phyloP scores from a whole-genome alignment of 164 flowering plant genomes.

The Aristolochia contorta region DNA sequence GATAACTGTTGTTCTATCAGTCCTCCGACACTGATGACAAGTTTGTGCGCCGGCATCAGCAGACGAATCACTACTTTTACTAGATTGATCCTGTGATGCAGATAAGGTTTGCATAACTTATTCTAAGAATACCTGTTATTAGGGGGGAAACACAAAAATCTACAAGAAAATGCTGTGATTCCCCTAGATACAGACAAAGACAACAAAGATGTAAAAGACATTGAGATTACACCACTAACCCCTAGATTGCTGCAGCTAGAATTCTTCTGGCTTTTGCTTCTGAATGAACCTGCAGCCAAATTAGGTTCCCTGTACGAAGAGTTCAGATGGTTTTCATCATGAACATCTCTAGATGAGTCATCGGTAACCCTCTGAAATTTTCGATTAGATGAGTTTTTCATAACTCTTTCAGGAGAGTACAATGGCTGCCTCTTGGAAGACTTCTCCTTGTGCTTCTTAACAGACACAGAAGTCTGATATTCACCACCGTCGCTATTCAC shows the following conservation, averaged over 20 bases:
- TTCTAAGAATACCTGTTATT: too few relatives aligned
- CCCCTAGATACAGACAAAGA: background rate
- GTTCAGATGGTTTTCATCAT: slow-evolving; percentile 43
- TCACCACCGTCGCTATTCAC: slow-evolving; percentile 28
- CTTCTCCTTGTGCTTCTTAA: slow-evolving; percentile 48
- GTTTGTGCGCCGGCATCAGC: slow-evolving; percentile 59
- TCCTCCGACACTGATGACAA: slow-evolving; percentile 86
- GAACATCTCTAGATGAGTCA: slow-evolving; percentile 32
- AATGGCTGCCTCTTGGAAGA: slow-evolving; percentile 24
- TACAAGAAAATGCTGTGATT: too few relatives aligned
- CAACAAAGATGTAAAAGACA: background rate
- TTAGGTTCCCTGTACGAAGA: slow-evolving; percentile 30
- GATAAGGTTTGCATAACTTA: background rate
- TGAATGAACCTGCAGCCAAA: slow-evolving; percentile 39
- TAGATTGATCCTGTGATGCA: slow-evolving; percentile 32
- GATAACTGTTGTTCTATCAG: slow-evolving; percentile 38
- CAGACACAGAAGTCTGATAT: slow-evolving; percentile 18
- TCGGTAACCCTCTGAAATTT: slow-evolving; percentile 30
- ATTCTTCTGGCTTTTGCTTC: slow-evolving; percentile 37
- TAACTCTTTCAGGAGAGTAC: slow-evolving; percentile 50
- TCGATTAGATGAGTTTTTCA: slow-evolving; percentile 31
- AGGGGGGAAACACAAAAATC: too few relatives aligned
- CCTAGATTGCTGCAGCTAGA: slow-evolving; percentile 31
- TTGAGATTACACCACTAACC: slow-evolving; percentile 26
- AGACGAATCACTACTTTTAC: slow-evolving; percentile 55